Conservation (phyloP, 2,329 filamentous ascomycete genomes). For the Alternaria conjuncta region DNA sequence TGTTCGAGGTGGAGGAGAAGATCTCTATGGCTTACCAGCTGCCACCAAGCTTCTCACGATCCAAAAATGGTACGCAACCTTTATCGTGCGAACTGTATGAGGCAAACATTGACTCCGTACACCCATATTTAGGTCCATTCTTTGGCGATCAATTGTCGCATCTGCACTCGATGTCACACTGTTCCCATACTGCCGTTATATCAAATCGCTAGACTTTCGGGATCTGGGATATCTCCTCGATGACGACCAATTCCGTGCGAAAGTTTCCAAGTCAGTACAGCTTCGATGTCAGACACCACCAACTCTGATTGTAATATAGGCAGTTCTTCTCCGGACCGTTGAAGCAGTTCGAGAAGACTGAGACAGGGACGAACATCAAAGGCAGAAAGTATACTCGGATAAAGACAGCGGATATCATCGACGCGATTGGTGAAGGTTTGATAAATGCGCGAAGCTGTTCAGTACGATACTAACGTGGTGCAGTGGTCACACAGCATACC, state of each 20-base stretch:
- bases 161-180: conserved; percentile 68
- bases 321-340: conserved; percentile 61
- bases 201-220: conserved; percentile 68
- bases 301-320: conserved; percentile 34
- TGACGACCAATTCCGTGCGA: conserved; percentile 64
- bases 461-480: conserved; percentile 15
- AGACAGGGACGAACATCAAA: conserved; percentile 28
- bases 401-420: conserved; percentile 52
- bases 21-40: conserved; percentile 39
- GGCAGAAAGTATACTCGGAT: conserved; percentile 44
- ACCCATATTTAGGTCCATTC: conserved; percentile 50
- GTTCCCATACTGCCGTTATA: conserved; percentile 73
- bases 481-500: conserved; percentile 56
- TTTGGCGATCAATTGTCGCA: conserved; percentile 73
- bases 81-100: background rate
- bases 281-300: background rate
- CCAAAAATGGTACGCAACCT: conserved; percentile 56
- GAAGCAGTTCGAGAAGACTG: conserved; percentile 49
- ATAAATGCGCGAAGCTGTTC: background rate
- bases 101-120: background rate
- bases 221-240: conserved; percentile 66
- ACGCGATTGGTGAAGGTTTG: conserved; percentile 58
- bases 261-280: conserved; percentile 60
- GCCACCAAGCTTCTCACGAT: conserved; percentile 54
- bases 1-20: conserved; percentile 54